Percentiles rank a stretch among this genome's conserved stretches.
phyloP scores from a whole-genome alignment of 23 red algal genomes.

The Gracilaria vermiculophylla region DNA sequence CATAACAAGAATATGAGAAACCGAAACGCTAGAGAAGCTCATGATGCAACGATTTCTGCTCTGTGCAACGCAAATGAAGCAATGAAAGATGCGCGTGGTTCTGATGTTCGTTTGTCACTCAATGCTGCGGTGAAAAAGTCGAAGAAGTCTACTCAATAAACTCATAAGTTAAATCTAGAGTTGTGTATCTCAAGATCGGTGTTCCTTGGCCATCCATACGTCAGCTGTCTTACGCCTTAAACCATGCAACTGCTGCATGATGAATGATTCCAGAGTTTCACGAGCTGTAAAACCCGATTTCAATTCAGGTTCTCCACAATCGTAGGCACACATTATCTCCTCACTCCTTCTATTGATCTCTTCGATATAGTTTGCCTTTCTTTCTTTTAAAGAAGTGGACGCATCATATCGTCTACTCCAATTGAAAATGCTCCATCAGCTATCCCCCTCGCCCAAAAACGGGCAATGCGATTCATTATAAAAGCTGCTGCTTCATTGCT shows the following conservation, averaged over 20 bases:
- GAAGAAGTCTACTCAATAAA: no score
- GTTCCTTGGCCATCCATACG: no score
- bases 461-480: constrained; percentile 86
- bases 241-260: constrained; percentile 74
- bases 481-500: constrained; percentile 70
- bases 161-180: no score
- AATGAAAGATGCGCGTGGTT: no score
- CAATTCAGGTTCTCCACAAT: constrained; percentile 55
- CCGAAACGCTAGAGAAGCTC: no score
- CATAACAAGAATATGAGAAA: no score
- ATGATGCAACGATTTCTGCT: no score
- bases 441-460: constrained; percentile 80
- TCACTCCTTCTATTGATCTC: constrained; percentile 48
- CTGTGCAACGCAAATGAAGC: no score
- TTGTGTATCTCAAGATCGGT: no score
- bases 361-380: constrained; percentile 56
- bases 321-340: constrained; percentile 59
- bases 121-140: no score
- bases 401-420: constrained; percentile 92
- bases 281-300: constrained; percentile 84
- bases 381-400: constrained; percentile 37
- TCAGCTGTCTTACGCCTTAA: constrained; percentile 83
- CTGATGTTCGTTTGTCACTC: no score
- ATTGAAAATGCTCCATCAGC: constrained; percentile 88
- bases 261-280: constrained; percentile 87